phyloP scores from a whole-genome alignment of 164 flowering plant species.

The Magnolia officinalis region DNA sequence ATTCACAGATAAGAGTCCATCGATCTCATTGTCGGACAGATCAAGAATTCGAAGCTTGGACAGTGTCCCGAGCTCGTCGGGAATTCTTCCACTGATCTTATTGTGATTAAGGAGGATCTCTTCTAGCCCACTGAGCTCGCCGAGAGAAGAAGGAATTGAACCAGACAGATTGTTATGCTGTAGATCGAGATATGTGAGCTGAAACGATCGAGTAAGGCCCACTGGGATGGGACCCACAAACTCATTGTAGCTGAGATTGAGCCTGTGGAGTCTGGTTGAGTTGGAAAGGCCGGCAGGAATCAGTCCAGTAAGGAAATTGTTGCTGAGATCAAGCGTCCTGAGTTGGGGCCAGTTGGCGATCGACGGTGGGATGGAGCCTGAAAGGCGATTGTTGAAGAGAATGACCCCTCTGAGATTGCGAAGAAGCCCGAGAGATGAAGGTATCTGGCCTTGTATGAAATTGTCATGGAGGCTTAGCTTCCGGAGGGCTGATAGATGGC shows the following conservation, averaged over 20 bases:
- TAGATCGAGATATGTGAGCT: conserved; percentile 64
- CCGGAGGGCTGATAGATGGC: conserved; percentile 58
- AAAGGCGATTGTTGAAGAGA: conserved; percentile 77
- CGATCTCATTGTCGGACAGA: conserved; percentile 52
- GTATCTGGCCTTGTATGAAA: conserved; percentile 54
- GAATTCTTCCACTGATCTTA: conserved; percentile 52
- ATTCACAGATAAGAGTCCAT: conserved; percentile 50
- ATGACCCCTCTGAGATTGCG: conserved; percentile 71
- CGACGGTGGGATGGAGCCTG: conserved; percentile 78
- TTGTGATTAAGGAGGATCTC: conserved; percentile 51
- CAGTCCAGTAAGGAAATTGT: conserved; percentile 60
- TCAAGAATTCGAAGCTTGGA: conserved; percentile 49
- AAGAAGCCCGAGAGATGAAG: conserved; percentile 63
- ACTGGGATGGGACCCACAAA: conserved; percentile 60
- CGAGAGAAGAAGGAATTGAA: conserved; percentile 52
- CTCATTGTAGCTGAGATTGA: conserved; percentile 74
- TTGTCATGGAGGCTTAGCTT: conserved; percentile 85
- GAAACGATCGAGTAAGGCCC: conserved; percentile 38
- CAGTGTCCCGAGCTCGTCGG: conserved; percentile 48
- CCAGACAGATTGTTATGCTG: conserved; percentile 81
- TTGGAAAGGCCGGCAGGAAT: conserved; percentile 60
- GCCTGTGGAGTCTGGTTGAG: conserved; percentile 53
- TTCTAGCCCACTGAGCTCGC: conserved; percentile 42
- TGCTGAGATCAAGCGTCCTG: conserved; percentile 71
- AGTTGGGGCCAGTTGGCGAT: conserved; percentile 53